Evolutionary conservation across 306 rosid species (phyloP).

Genomic region (Acacia acuminata): DNA sequence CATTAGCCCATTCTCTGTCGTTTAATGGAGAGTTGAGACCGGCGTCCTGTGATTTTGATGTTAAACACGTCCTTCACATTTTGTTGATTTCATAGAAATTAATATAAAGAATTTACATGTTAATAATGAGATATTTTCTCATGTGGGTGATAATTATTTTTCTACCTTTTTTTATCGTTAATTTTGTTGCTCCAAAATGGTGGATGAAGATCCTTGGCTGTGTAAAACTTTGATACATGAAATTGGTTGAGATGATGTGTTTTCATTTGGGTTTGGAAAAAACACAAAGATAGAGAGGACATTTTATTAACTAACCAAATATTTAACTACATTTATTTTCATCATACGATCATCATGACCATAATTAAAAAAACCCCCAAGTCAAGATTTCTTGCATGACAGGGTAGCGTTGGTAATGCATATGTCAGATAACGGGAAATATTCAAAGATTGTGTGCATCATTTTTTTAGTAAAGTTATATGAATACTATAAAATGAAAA

Average conservation of each 20-base stretch:
- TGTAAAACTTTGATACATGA: neutral
- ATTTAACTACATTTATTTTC: neutral
- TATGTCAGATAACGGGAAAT: neutral
- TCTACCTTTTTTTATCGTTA: neutral
- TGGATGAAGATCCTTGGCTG: neutral
- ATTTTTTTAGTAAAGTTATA: neutral
- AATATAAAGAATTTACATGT: neutral
- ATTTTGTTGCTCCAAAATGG: neutral
- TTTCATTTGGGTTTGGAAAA: neutral
- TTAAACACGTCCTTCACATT: neutral
- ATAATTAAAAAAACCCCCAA: neutral
- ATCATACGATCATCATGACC: neutral
- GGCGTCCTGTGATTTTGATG: neutral
- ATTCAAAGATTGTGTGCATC: neutral
- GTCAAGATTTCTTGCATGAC: neutral
- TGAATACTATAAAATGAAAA: neutral
- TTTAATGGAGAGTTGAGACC: neutral
- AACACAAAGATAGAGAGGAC: neutral
- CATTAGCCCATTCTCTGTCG: neutral
- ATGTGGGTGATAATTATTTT: neutral
- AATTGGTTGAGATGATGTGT: neutral
- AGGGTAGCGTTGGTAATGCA: neutral
- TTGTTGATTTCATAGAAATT: neutral
- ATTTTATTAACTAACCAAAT: neutral
- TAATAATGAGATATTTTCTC: neutral